These are phyloP conservation scores for Aspergillus taichungensis DNA, from an alignment of 495 filamentous ascomycete genomes.

Conservation along the genomic window DNA sequence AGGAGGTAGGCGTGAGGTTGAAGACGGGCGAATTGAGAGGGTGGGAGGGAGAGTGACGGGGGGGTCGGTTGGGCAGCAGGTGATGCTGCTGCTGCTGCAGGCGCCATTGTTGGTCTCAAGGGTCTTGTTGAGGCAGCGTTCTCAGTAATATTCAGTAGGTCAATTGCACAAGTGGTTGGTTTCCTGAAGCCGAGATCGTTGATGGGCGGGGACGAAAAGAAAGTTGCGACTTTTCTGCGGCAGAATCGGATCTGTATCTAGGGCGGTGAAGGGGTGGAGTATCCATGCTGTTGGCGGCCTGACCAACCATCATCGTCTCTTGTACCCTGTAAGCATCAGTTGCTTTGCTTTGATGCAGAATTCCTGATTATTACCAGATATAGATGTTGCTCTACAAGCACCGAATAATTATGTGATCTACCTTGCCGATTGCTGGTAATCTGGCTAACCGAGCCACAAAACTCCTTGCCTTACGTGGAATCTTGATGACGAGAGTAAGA, in stretches of 20 bases:
- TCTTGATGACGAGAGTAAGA: no score
- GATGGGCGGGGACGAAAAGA: conserved; percentile 8
- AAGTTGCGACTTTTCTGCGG: conserved; percentile 18
- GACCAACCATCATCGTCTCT: no score
- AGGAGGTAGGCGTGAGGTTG: conserved; percentile 83
- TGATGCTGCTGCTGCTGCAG: conserved; percentile 15
- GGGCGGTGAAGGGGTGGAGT: conserved; percentile 8
- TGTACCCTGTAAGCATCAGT: no score
- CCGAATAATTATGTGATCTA: no score
- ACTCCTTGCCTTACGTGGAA: no score
- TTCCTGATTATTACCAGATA: no score
- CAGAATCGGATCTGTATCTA: conserved; percentile 24
- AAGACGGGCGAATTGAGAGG: conserved; percentile 79
- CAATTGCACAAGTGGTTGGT: not conserved
- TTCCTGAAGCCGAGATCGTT: not conserved
- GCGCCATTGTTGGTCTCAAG: conserved; percentile 12
- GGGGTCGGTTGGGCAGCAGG: conserved; percentile 16
- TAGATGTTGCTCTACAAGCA: no score
- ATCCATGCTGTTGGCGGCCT: no score
- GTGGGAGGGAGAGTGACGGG: conserved; percentile 60
- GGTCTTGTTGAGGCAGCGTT: no score
- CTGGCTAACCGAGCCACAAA: no score
- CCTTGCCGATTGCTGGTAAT: no score
- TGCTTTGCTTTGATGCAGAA: no score
- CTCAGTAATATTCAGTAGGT: not conserved